A percentile compares a stretch with the other conserved stretches of the same genome.
phyloP scores from a whole-genome alignment of 1,284 basidiomycete species.

The Cerrena zonata region DNA sequence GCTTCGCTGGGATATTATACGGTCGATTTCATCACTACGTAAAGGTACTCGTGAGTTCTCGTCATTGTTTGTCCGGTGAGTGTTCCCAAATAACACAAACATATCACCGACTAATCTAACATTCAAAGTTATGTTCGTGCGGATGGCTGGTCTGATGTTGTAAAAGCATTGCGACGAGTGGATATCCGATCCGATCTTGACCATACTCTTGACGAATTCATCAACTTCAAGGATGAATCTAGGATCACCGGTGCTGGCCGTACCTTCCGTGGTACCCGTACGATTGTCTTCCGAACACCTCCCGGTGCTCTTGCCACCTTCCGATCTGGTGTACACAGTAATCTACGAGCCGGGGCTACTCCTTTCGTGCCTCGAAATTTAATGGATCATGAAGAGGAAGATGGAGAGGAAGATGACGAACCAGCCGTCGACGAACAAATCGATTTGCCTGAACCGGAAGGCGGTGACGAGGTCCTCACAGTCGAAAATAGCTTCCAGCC shows the following conservation, averaged over 20 bases:
- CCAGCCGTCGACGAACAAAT: constrained; percentile 14
- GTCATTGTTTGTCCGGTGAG: constrained; percentile 10
- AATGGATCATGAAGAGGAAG: constrained; percentile 8
- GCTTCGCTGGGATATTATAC: constrained; percentile 24
- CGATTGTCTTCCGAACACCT: constrained; percentile 26
- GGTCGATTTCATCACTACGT: constrained; percentile 24
- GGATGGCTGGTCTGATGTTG: constrained; percentile 30
- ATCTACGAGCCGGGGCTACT: constrained; percentile 17
- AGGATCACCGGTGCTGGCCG: constrained; percentile 9
- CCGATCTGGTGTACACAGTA: constrained; percentile 2
- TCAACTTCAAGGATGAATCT: constrained; percentile 27
- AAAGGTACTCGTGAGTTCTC: constrained; percentile 18
- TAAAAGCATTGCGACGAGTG: constrained; percentile 25
- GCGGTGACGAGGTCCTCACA: constrained; percentile 9
- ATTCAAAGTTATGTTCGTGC: constrained; percentile 38
- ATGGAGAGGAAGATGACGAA: constrained; percentile 9
- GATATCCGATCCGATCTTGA: constrained; percentile 16
- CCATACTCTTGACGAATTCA: constrained; percentile 38
- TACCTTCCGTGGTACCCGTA: constrained; percentile 22
- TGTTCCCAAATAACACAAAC: too few species aligned
- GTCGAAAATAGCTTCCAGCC: constrained; percentile 15
- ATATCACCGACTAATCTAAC: too few species aligned
- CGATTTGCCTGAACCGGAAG: constrained; percentile 19
- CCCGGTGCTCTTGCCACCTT: constrained; percentile 22
- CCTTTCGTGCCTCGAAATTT: constrained; percentile 17